Base-by-base conservation (phyloP, 1,139 yeast genomes). In the Sugiyamaella neomexicana region DNA sequence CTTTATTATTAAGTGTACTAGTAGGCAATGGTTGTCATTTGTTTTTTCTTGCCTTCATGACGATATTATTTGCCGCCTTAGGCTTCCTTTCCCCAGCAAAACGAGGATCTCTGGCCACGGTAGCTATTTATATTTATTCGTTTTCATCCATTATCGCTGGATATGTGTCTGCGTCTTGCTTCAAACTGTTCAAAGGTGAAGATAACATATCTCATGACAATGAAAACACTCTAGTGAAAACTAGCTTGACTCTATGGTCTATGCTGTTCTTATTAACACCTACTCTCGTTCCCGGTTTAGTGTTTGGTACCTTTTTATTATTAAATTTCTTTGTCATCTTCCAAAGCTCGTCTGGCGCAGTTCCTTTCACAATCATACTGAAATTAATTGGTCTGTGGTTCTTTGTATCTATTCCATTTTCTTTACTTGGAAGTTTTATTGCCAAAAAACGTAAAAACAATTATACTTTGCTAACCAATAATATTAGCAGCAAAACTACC, bases 51-150 rank as follows among this genome's bases (percentile, higher is more conserved):
- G 71, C 84, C 2, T 73, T 82, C 43, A 79, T 82, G 39, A 86
- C 96, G 8, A 80, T 91, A 55, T 77, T 80, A 2, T 86, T 93
- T 72, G 97, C 98, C 1, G 78, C 90, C 55, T 75, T 91, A 46
- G 99, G 99, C 9, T 80, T 93, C 61, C 74, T 91, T 58, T 89
- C 97, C 1, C 97, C 98, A 48, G 86, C 96, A 1, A 90, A 90
- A 68, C 83, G 99, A 74, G 99, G 99, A 36, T 85, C 97, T 0
- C 78, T 93, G 61, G 81, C 95, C 5, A 93, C 99, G 0, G 88
- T 87, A 44, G 85, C 89, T 86, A 86, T 93, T 67, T 78, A 91
- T 52, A 72, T 90, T 51, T 90, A 85, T 72, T 87, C 95, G 2
- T 68, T 86, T 46, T 86, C 85, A 68, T 93, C 97, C 32, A 77